These are phyloP conservation scores for Leccinum fibrillosum DNA, from an alignment of 768 basidiomycete genomes.

Conservation along the genomic window DNA sequence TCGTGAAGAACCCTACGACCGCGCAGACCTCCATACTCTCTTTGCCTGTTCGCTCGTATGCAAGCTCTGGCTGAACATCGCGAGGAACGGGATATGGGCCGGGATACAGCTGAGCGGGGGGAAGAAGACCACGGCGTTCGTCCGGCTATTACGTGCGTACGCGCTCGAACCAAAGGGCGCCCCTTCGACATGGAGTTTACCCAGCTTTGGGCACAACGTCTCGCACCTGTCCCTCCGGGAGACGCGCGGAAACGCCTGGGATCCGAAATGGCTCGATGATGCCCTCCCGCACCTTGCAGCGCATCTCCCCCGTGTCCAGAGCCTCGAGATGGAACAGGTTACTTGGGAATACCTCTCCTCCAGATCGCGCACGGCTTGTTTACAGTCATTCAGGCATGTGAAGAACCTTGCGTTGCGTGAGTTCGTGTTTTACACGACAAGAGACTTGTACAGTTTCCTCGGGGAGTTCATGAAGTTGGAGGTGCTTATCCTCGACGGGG, in stretches of 20 bases:
- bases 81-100: slow-evolving; percentile 24
- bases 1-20: slow-evolving; percentile 14
- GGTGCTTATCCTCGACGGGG: slow-evolving; percentile 27
- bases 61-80: slow-evolving; percentile 28
- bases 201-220: slow-evolving; percentile 58
- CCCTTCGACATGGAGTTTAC: slow-evolving; percentile 33
- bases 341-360: slow-evolving; percentile 33
- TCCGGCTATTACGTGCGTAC: slow-evolving; percentile 20
- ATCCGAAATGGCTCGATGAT: slow-evolving; percentile 32
- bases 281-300: slow-evolving; percentile 23
- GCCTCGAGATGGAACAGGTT: slow-evolving; percentile 28
- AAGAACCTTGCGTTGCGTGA: slow-evolving; percentile 21
- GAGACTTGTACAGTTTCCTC: slow-evolving; percentile 28
- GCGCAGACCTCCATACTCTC: slow-evolving; percentile 18
- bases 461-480: slow-evolving; percentile 28
- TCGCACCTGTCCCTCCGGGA: slow-evolving; percentile 25
- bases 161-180: slow-evolving; percentile 26
- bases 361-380: slow-evolving; percentile 23
- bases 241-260: slow-evolving; percentile 31
- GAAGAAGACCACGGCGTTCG: slow-evolving; percentile 20
- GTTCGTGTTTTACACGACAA: slow-evolving; percentile 25
- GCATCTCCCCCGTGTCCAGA: slow-evolving; percentile 20
- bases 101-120: slow-evolving; percentile 17
- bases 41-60: slow-evolving; percentile 29
- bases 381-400: slow-evolving; percentile 21